Evolutionary conservation across 768 basidiomycete species (phyloP), one percentile per base, ranked within the genome.

Genomic region (Hemileccinum rubropunctum): DNA sequence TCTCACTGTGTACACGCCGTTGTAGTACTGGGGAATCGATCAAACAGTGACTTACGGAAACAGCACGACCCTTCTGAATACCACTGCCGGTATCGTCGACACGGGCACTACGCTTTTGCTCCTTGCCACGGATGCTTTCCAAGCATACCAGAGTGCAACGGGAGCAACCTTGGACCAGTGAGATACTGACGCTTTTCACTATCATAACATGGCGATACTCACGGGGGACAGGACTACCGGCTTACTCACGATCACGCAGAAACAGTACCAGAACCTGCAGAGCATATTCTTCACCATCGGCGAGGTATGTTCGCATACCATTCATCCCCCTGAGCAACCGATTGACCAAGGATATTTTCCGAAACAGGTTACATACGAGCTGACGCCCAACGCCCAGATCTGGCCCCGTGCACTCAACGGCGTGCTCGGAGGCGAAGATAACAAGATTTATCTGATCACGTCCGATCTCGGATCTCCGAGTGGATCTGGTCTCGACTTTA

Each of bases 341-440:
- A 50, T 13, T 30, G 21, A 51, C 14, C 18, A 2, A 9, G 6
- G 23, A 38, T 44, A 6, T n/a, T 33, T 33, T 21, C 7, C n/a
- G n/a, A n/a, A 12, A 38, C 51, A 81, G 77, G 67, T 66, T 14
- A 75, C 74, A 9, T 83, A 74, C 57, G 78, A 80, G 62, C 56
- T 87, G 48, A 81, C 79, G 3, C 61, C 80, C 14, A 82, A 85
- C 57, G 84, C 81, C 4, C 85, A 88, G 72, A 80, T 83, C 53
- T 87, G 84, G 82, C 84, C 84, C 1, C 78, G 81, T 41, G 59
- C 71, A 3, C 70, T 81, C 52, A 86, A 88, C 68, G 64, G 69
- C 14, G 65, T 68, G 30, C 74, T 88, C 13, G 83, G 83, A 48
- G 86, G 86, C 40, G 62, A 68, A 23, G 54, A 67, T 4, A 58